Percentiles rank a stretch among this genome's conserved stretches.
Conservation (phyloP, 1,139 yeast genomes). For the Lodderomyces orthopsilosis region DNA sequence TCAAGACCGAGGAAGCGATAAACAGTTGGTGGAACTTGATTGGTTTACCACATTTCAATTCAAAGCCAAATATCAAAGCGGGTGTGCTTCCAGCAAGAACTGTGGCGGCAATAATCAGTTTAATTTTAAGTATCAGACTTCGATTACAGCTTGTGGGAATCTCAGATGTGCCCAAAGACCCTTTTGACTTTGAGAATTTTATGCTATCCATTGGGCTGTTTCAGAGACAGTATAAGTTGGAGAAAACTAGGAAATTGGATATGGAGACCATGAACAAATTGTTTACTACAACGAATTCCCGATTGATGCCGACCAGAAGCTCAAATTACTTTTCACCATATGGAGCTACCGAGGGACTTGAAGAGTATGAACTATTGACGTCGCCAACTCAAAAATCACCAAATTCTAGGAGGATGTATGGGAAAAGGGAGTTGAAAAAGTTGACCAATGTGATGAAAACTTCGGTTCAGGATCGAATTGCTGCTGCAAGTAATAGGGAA, state of each 20-base stretch:
- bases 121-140: slow-evolving; percentile 63
- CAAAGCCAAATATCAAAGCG: slow-evolving; percentile 42
- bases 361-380: slow-evolving; percentile 7
- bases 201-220: slow-evolving; percentile 57
- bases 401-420: slow-evolving; percentile 29
- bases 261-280: slow-evolving; percentile 59
- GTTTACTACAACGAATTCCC: slow-evolving; percentile 57
- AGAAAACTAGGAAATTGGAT: slow-evolving; percentile 59
- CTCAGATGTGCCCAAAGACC: slow-evolving; percentile 82
- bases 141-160: slow-evolving; percentile 67
- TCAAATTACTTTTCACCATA: slow-evolving; percentile 13
- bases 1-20: slow-evolving; percentile 70
- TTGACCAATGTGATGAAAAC: slow-evolving; percentile 66
- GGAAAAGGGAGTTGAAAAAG: slow-evolving; percentile 54
- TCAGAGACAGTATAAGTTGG: slow-evolving; percentile 59
- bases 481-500: slow-evolving; percentile 27
- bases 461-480: slow-evolving; percentile 65
- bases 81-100: slow-evolving; percentile 64
- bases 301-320: slow-evolving; percentile 27
- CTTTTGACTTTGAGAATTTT: slow-evolving; percentile 70
- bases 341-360: slow-evolving; percentile 6
- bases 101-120: slow-evolving; percentile 60
- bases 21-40: slow-evolving; percentile 78
- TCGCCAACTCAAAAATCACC: slow-evolving; percentile 3
- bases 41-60: slow-evolving; percentile 61